Percentiles rank a stretch among this genome's conserved stretches.
Conservation (phyloP, 2,329 filamentous ascomycete species). For the Cladosporium sp. region DNA sequence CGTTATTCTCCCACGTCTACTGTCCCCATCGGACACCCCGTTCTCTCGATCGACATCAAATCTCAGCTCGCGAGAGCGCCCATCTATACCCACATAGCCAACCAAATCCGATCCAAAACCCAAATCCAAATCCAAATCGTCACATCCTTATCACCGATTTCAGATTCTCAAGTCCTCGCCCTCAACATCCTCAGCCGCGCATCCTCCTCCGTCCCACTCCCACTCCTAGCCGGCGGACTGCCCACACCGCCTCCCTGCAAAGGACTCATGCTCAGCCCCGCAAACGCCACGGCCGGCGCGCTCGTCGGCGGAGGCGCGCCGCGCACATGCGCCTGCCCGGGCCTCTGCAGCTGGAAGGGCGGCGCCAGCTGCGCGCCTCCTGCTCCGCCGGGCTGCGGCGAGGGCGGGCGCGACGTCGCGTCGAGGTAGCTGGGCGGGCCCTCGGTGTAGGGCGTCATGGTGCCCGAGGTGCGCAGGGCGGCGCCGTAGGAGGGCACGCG, state of each 20-base stretch:
- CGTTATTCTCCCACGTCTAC: no score
- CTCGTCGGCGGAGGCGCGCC: slow-evolving; percentile 18
- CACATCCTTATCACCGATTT: no score
- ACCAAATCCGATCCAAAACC: no score
- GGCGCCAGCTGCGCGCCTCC: neutral
- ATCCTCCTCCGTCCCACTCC: slow-evolving; percentile 7
- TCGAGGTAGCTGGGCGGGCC: slow-evolving; percentile 41
- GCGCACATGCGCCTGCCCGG: slow-evolving; percentile 24
- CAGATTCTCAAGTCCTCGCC: slow-evolving; percentile 15
- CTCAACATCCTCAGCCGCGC: slow-evolving; percentile 20
- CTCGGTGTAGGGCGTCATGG: slow-evolving; percentile 36
- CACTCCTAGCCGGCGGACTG: neutral
- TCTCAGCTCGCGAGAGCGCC: no score
- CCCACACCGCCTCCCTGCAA: neutral
- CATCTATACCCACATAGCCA: no score
- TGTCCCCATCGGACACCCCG: no score
- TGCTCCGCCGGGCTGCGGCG: neutral
- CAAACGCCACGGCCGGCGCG: slow-evolving; percentile 17
- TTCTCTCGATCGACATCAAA: no score
- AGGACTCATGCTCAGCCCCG: slow-evolving; percentile 2
- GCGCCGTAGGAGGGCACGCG: slow-evolving; percentile 48
- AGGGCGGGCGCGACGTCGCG: slow-evolving; percentile 38
- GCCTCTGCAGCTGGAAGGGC: slow-evolving; percentile 17
- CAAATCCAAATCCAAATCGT: no score
- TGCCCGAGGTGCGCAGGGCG: slow-evolving; percentile 39